phyloP scores from a whole-genome alignment of 495 filamentous ascomycete species.

The Aspergillus bridgeri region DNA sequence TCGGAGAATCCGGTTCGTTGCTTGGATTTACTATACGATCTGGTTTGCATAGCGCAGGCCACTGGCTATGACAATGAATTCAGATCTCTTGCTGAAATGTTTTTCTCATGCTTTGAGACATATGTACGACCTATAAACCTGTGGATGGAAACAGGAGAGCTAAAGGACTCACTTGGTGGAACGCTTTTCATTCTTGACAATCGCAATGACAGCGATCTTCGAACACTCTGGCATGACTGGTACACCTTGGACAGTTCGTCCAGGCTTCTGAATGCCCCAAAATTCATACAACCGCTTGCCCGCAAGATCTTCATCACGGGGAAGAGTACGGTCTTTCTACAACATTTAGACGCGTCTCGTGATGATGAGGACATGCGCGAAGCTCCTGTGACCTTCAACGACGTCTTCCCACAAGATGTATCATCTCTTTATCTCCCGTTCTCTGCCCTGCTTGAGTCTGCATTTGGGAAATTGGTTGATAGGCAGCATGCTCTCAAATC shows the following conservation, averaged over 20 bases:
- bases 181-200: constrained; percentile 71
- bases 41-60: constrained; percentile 64
- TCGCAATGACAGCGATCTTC: constrained; percentile 53
- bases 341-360: constrained; percentile 46
- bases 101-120: constrained; percentile 78
- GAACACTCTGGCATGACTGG: constrained; percentile 71
- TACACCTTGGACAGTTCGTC: constrained; percentile 57
- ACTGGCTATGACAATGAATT: constrained; percentile 60
- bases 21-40: constrained; percentile 72
- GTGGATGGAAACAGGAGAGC: constrained; percentile 83
- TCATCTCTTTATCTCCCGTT: constrained; percentile 61
- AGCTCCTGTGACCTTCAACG: constrained; percentile 50
- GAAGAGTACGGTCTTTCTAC: constrained; percentile 81
- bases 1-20: constrained; percentile 49
- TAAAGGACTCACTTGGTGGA: constrained; percentile 56
- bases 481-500: constrained; percentile 67
- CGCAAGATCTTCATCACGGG: constrained; percentile 77
- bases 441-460: constrained; percentile 62
- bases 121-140: constrained; percentile 74
- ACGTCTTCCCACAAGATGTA: constrained; percentile 44
- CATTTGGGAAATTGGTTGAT: constrained; percentile 69
- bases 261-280: constrained; percentile 60
- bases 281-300: constrained; percentile 65
- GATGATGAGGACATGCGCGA: constrained; percentile 25
- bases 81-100: constrained; percentile 58